Conservation (phyloP, 306 rosid species). For the Oemleria cerasiformis region DNA sequence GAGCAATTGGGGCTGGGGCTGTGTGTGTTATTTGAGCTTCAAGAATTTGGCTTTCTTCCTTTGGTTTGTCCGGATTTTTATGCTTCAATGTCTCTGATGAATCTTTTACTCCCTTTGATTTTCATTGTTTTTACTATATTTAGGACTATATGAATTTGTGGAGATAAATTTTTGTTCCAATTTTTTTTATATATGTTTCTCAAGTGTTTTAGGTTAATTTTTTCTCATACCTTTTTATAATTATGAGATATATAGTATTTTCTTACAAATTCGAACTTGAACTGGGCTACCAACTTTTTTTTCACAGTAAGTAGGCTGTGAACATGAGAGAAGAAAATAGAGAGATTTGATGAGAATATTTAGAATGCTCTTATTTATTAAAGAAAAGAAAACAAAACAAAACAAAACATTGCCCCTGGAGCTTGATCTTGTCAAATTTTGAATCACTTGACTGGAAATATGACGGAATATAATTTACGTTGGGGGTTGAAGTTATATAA, state of each 20-base stretch:
- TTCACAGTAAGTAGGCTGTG: not conserved
- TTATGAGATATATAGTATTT: not conserved
- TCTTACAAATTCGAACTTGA: conserved; percentile 3
- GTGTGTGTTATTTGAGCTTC: not conserved
- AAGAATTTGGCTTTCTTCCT: not conserved
- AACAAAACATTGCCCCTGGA: not conserved
- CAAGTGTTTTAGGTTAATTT: not conserved
- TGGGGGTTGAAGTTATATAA: not conserved
- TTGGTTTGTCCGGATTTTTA: not conserved
- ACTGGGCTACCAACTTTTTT: not conserved
- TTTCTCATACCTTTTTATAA: not conserved
- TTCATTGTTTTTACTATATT: not conserved
- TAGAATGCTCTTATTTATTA: too few relatives aligned
- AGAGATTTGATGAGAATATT: not conserved
- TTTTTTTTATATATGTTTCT: not conserved
- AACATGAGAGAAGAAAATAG: not conserved
- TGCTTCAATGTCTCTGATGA: not conserved
- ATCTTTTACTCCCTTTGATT: not conserved
- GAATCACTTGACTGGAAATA: not conserved
- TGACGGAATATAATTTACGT: not conserved
- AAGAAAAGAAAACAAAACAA: too few relatives aligned
- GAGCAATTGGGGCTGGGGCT: not conserved
- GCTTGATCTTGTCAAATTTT: not conserved
- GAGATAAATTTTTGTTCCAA: not conserved
- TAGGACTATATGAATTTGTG: not conserved